phyloP scores from a whole-genome alignment of 768 basidiomycete species.

The Xerocomellus dryophilus region DNA sequence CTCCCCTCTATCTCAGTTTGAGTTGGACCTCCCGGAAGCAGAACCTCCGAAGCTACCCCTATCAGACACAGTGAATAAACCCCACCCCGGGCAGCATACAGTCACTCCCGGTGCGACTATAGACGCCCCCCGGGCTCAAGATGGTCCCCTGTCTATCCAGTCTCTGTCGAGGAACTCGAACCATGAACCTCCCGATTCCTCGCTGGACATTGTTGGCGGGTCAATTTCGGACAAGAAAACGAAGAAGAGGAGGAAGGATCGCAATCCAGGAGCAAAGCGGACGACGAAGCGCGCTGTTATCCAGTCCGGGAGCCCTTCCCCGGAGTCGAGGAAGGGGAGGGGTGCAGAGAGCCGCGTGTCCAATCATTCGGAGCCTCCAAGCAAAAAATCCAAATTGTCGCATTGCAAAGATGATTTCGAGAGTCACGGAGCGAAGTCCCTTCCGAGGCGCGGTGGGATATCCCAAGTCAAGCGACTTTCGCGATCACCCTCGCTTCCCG shows the following conservation, averaged over 20 bases:
- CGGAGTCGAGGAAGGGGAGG: not conserved
- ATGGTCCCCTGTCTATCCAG: not conserved
- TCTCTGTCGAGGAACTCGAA: constrained; percentile 1
- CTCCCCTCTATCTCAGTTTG: constrained; percentile 27
- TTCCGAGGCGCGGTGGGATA: not conserved
- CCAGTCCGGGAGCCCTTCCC: not conserved
- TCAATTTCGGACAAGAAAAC: not conserved
- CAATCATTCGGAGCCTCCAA: constrained; percentile 11
- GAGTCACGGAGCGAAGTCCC: not conserved
- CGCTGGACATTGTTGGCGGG: not conserved
- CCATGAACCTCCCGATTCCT: not conserved
- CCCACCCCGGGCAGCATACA: constrained; percentile 5
- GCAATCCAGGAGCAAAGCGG: not conserved
- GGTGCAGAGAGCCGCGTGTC: not conserved
- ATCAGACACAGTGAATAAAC: constrained; percentile 23
- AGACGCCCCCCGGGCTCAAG: not conserved
- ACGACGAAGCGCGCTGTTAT: constrained; percentile 7
- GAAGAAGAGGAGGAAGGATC: constrained; percentile 13
- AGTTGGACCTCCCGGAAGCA: constrained; percentile 19
- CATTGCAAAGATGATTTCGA: not conserved
- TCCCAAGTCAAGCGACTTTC: constrained; percentile 1
- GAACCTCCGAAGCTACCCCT: constrained; percentile 20
- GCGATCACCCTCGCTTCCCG: constrained; percentile 9
- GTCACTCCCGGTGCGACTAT: not conserved
- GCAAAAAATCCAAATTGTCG: constrained; percentile 22